Conservation (phyloP, 208 protist genomes). For the Acanthamoeba culbertsoni region DNA sequence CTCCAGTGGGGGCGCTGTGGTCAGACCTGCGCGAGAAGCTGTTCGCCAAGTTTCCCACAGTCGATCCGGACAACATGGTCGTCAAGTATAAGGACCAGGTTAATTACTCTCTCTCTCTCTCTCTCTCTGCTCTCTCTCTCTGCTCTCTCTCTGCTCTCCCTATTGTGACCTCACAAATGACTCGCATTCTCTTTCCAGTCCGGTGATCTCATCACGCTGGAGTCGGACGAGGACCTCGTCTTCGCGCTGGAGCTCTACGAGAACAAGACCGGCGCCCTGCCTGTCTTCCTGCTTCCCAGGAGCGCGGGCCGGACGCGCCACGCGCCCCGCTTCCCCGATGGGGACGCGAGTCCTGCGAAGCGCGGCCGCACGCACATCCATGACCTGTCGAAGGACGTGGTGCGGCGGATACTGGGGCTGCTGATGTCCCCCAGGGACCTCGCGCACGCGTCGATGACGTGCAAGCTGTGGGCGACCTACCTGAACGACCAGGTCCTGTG, state of each 20-base stretch:
- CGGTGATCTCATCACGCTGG: neutral
- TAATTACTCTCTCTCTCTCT: neutral
- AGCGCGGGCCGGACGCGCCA: neutral
- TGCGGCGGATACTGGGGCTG: neutral
- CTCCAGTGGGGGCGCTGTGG: neutral
- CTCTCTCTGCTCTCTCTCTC: neutral
- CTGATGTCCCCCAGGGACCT: neutral
- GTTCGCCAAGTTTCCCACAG: neutral
- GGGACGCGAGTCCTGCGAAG: neutral
- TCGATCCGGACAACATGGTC: neutral
- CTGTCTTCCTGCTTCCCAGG: neutral
- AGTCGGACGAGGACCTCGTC: neutral
- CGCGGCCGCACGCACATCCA: neutral
- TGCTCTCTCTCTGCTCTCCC: neutral
- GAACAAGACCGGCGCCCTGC: neutral
- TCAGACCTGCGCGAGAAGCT: neutral
- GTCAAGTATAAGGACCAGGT: slow-evolving; percentile 47
- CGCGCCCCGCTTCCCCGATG: neutral
- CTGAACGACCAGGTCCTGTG: neutral
- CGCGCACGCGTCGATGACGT: neutral
- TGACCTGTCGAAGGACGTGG: neutral
- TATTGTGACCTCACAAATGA: neutral
- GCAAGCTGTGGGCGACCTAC: neutral
- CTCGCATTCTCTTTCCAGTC: neutral
- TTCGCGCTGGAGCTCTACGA: slow-evolving; percentile 34